Evolutionary conservation across 2,329 filamentous ascomycete genomes (phyloP), one percentile per base, ranked within the genome.

Genomic region (Aspergillus sojae): DNA sequence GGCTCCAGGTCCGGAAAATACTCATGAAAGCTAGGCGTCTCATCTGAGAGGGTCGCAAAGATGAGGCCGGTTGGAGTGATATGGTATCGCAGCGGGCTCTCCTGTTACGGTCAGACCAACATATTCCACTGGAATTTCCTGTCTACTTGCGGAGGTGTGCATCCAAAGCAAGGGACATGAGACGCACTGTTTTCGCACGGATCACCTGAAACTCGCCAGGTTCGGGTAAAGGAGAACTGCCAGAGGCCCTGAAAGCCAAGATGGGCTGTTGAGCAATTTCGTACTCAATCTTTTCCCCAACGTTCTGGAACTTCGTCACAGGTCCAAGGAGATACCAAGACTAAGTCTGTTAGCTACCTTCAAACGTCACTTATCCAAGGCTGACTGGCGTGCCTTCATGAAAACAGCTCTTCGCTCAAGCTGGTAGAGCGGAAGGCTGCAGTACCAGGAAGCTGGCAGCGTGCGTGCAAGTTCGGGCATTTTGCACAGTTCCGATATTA

Each of bases 241-340:
- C 74, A 11, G 73, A 75, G 23, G 74, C 75, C 52, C 79, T 76
- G 41, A 78, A 68, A 23, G 71, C 82, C 28, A 74, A 72, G 30
- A 85, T 67, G 0, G 76, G 72, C 23, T 82, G 75, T 67, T 84
- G 82, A 1, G 83, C 83, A 61, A 85, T 78, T 63, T 86, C 84
- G 70, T 85, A 86, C 6, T 76, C 71, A 30, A 85, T 77, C 39
- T 76, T 74, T 58, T 81, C 75, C 0, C 76, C 76, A 14, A 78
- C 71, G 4, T 70, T 68, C 56, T 78, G 72, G 65, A 86, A 86
- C 55, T 80, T 75, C 16, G 82, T 84, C n/a, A 85, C 77, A 0
- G 84, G 83, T 1, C 83, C 84, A 1, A 85, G 76, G 30, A 85
- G 75, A 71, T 85, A 84, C 83, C 83, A 85, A 41, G 82, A 79